A percentile compares a stretch with the other conserved stretches of the same genome.
Evolutionary conservation across 768 basidiomycete genomes (phyloP).

Genomic region (Tephrocybe sp.): DNA sequence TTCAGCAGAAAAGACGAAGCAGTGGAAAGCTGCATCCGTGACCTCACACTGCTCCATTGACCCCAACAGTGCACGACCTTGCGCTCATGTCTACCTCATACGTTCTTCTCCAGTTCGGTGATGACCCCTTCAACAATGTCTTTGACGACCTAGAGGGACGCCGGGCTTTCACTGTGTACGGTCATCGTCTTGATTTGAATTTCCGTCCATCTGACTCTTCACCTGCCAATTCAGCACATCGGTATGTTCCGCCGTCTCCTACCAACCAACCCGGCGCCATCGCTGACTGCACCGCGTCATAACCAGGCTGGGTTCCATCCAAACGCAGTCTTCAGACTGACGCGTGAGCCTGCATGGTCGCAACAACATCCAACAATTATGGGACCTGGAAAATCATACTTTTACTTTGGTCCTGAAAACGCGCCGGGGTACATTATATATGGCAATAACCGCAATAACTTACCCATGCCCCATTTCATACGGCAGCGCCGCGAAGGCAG

Average conservation of each 20-base stretch:
- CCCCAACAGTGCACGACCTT: conserved; percentile 6
- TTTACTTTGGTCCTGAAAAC: conserved; percentile 71
- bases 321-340: conserved; percentile 63
- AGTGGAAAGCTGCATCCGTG: conserved; percentile 15
- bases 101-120: conserved; percentile 63
- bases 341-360: conserved; percentile 66
- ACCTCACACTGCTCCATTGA: conserved; percentile 19
- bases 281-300: not conserved
- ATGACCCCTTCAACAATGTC: conserved; percentile 56
- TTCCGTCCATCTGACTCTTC: conserved; percentile 17
- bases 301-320: conserved; percentile 53
- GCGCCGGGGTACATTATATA: conserved; percentile 66
- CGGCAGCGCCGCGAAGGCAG: conserved; percentile 60
- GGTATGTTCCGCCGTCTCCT: not conserved
- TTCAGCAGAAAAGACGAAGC: conserved; percentile 16
- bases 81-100: conserved; percentile 29
- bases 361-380: conserved; percentile 68
- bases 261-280: not conserved
- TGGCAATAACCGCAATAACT: conserved; percentile 56
- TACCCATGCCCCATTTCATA: conserved; percentile 58
- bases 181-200: conserved; percentile 10
- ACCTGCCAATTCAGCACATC: conserved; percentile 14
- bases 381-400: conserved; percentile 78
- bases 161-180: conserved; percentile 70
- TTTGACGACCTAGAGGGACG: conserved; percentile 67